These are phyloP conservation scores for Fusarium sp. DNA, from an alignment of 2,329 filamentous ascomycete genomes.

Conservation along the genomic window DNA sequence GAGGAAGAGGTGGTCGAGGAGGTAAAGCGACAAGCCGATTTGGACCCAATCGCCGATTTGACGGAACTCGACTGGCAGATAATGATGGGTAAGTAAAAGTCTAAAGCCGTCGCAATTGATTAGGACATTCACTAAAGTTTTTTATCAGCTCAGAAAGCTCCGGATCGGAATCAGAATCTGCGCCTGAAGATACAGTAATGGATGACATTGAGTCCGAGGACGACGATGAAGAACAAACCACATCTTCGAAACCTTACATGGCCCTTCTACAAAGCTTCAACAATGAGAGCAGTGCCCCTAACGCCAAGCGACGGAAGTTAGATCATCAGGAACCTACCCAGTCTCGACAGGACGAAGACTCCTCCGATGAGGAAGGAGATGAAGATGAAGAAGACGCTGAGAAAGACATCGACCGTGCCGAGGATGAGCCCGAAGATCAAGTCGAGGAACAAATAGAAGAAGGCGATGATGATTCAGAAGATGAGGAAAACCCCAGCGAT, in stretches of 20 bases:
- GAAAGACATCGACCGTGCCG: slow-evolving; percentile 53
- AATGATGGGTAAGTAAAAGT: slow-evolving; percentile 51
- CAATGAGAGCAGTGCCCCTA: slow-evolving; percentile 57
- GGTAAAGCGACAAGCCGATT: slow-evolving; percentile 52
- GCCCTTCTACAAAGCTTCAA: slow-evolving; percentile 68
- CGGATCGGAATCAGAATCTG: slow-evolving; percentile 45
- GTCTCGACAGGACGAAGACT: slow-evolving; percentile 35
- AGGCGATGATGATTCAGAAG: slow-evolving; percentile 55
- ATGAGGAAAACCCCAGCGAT: slow-evolving; percentile 68
- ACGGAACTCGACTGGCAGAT: slow-evolving; percentile 51
- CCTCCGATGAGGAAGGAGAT: slow-evolving; percentile 51
- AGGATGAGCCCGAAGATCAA: slow-evolving; percentile 46
- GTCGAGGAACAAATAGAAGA: slow-evolving; percentile 45
- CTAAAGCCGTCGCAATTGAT: fast-evolving
- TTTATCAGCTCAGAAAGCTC: slow-evolving; percentile 36
- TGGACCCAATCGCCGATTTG: slow-evolving; percentile 53
- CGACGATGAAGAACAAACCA: slow-evolving; percentile 59
- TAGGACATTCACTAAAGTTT: slow-evolving; percentile 1
- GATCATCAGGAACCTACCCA: slow-evolving; percentile 50
- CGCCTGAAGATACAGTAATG: slow-evolving; percentile 51
- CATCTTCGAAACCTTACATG: slow-evolving; percentile 63
- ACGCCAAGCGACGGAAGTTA: slow-evolving; percentile 68
- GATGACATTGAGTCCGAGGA: slow-evolving; percentile 57
- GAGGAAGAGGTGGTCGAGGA: slow-evolving; percentile 48
- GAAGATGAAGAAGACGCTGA: slow-evolving; percentile 57